Conservation (phyloP, 2,329 filamentous ascomycete genomes). For the Fulvia fulva region DNA sequence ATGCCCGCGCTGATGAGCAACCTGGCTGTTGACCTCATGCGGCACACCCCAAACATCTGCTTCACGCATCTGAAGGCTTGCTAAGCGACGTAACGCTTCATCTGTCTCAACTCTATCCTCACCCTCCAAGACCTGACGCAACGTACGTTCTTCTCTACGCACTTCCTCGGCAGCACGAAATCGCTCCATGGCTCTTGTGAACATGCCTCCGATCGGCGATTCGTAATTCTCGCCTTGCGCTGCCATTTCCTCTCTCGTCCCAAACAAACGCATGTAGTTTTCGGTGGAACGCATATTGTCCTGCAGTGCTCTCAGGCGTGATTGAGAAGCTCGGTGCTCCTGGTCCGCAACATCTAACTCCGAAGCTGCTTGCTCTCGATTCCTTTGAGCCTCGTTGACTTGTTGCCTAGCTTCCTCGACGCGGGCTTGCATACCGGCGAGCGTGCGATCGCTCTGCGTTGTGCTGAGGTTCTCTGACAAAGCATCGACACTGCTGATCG, state of each 20-base stretch:
- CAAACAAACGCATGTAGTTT: constrained; percentile 42
- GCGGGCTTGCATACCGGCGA: constrained; percentile 28
- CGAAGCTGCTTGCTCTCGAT: constrained; percentile 31
- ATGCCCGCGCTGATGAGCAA: neutral
- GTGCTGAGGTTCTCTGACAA: constrained; percentile 12
- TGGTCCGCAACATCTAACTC: constrained; percentile 34
- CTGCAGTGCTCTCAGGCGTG: constrained; percentile 32
- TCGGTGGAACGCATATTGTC: constrained; percentile 35
- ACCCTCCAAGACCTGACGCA: constrained; percentile 31
- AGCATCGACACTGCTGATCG: constrained; percentile 23
- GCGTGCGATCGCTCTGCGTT: constrained; percentile 22
- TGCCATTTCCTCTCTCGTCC: constrained; percentile 45
- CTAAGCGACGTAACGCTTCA: constrained; percentile 14
- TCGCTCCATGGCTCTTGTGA: constrained; percentile 41
- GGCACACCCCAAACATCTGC: constrained; percentile 34
- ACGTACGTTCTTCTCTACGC: constrained; percentile 31
- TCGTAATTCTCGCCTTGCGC: constrained; percentile 45
- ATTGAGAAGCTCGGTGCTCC: constrained; percentile 31
- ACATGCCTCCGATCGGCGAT: constrained; percentile 47
- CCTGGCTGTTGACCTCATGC: constrained; percentile 1
- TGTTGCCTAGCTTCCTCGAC: constrained; percentile 31
- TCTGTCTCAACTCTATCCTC: constrained; percentile 27
- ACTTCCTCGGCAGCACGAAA: constrained; percentile 42
- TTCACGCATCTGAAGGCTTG: constrained; percentile 21
- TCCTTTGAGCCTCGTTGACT: constrained; percentile 30